Conservation (phyloP, 2,329 filamentous ascomycete species). For the Epichloe baconii region DNA sequence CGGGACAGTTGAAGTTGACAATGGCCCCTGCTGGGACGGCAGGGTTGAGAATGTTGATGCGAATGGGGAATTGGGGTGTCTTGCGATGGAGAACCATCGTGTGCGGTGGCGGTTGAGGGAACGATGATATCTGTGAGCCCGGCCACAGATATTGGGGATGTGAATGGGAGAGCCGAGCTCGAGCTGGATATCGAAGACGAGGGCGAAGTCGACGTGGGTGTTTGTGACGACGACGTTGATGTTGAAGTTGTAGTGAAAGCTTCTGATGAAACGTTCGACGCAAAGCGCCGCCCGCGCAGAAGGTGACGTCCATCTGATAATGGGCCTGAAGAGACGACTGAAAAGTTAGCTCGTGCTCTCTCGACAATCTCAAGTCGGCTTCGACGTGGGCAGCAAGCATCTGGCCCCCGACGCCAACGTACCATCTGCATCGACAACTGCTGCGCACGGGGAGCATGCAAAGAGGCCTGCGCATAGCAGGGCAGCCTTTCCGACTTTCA, state of each 20-base stretch:
- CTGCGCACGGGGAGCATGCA: conserved; percentile 7
- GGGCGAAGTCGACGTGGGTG: neutral
- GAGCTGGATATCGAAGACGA: neutral
- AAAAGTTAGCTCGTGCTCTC: neutral
- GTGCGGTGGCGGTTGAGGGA: neutral
- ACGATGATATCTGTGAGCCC: neutral
- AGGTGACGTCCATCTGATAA: neutral
- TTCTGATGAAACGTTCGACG: neutral
- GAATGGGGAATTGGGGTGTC: neutral
- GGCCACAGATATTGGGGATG: neutral
- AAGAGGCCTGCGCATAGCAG: conserved; percentile 9
- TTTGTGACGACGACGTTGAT: neutral
- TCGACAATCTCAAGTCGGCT: neutral
- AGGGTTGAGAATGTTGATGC: no score
- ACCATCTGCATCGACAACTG: conserved; percentile 7
- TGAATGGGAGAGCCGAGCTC: neutral
- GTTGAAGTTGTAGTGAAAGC: neutral
- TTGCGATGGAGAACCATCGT: neutral
- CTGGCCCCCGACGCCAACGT: neutral
- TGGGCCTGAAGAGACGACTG: neutral
- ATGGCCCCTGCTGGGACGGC: neutral
- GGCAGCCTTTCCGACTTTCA: conserved; percentile 9
- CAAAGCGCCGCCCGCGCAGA: neutral
- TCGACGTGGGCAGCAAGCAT: neutral
- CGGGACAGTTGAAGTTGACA: neutral